Evolutionary conservation across 192 early-diverging fungal genomes (phyloP), one percentile per base, ranked within the genome.

Genomic region (Coemansia sp.): DNA sequence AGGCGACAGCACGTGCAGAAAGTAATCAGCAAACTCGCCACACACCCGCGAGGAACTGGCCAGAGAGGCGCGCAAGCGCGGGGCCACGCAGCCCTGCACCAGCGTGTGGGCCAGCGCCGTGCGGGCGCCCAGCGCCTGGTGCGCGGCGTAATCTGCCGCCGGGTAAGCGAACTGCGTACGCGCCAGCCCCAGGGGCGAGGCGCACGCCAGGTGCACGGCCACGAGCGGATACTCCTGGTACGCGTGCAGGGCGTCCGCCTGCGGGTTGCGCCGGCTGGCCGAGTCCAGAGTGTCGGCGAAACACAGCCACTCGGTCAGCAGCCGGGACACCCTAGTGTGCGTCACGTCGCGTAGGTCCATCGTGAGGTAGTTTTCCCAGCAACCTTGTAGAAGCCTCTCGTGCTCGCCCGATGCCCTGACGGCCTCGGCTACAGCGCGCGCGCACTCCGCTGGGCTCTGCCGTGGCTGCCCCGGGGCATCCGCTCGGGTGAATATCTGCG

Each of bases 361-460:
- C 21, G 81, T 71, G 9, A 89, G 82, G 75, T 92, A 98, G 66
- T 92, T 91, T 57, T 98, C 94, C 77, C 90, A 93, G 61, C 92
- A 95, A 2, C 93, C 94, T 73, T 91, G 88, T 63, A 94, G 80
- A 8, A 98, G 60, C 30, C 91, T 91, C 27, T 95, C 94, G 54
- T 85, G 83, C 59, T 96, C 93, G n/a, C 91, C 91, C 54, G 84
- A 60, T 5, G 70, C 52, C 17, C 63, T 43, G 9, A 69, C 69
- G 7, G 89, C 73, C 0, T 86, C 52, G 6, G 74, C 40, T 0
- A 80, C 55, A 34, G 92, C 54, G 12, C 75, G 48, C 21, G 48
- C 49, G 25, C 67, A 64, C 37, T 42, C 8, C 48, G 38, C 9
- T 56, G 45, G n/a, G 41, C 24, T 10, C 56, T n/a, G 38, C 43